phyloP scores from a whole-genome alignment of 768 basidiomycete species.

The Kwoniella sp. region DNA sequence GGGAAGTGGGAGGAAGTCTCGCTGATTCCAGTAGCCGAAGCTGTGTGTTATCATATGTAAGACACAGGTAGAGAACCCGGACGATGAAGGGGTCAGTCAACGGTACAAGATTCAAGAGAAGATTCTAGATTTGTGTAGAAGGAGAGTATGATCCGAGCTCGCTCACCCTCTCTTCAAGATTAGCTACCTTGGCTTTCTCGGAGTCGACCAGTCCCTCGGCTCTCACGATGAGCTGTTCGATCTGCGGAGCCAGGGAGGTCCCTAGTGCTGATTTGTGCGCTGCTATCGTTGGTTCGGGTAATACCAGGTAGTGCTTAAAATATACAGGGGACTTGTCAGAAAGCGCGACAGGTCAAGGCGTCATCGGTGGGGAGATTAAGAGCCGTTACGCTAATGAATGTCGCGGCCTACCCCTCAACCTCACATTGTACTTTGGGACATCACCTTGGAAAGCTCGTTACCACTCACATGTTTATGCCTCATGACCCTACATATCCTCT shows the following conservation, averaged over 20 bases:
- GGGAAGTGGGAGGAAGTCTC: slow-evolving; percentile 5
- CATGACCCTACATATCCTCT: slow-evolving; percentile 49
- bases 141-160: no score
- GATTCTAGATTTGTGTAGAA: no score
- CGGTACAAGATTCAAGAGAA: no score
- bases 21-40: slow-evolving; percentile 39
- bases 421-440: no score
- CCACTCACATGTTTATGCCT: slow-evolving; percentile 50
- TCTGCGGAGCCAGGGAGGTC: slow-evolving; percentile 48
- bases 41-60: slow-evolving; percentile 6
- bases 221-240: slow-evolving; percentile 47
- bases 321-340: not conserved
- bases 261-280: slow-evolving; percentile 49
- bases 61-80: no score
- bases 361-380: no score
- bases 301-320: slow-evolving; percentile 54
- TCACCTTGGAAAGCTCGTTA: no score
- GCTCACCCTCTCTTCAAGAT: slow-evolving; percentile 48
- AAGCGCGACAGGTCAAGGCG: no score
- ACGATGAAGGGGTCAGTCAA: no score
- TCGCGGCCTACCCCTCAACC: not conserved
- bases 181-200: slow-evolving; percentile 31
- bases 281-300: slow-evolving; percentile 49
- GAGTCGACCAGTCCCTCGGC: slow-evolving; percentile 38
- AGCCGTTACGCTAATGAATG: no score